phyloP scores from a whole-genome alignment of 2,329 filamentous ascomycete genomes.

The Xylariaceae sp. region DNA sequence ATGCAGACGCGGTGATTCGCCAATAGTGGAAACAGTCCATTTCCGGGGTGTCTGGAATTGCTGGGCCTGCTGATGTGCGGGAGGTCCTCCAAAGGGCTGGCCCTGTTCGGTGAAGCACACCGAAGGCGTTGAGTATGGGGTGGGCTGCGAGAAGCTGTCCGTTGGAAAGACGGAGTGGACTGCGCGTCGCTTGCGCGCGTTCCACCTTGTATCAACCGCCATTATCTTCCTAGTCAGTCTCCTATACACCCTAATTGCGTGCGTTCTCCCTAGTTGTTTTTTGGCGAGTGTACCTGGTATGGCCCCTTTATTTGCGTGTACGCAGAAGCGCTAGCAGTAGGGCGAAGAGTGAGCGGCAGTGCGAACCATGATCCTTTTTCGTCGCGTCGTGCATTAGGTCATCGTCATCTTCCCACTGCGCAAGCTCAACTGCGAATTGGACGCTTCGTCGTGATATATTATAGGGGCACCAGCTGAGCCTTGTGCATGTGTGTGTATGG shows the following conservation, averaged over 20 bases:
- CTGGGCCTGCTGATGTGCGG: constrained; percentile 26
- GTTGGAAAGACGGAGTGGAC: constrained; percentile 63
- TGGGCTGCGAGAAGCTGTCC: constrained; percentile 54
- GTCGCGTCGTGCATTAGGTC: neutral
- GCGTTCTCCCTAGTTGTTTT: neutral
- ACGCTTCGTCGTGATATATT: neutral
- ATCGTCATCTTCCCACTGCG: neutral
- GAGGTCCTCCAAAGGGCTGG: constrained; percentile 53
- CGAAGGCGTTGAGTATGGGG: constrained; percentile 50
- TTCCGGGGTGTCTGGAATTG: constrained; percentile 28
- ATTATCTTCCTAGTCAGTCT: constrained; percentile 30
- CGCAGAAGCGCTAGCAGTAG: constrained; percentile 5
- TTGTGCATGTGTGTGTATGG: constrained; percentile 3
- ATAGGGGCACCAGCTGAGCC: constrained; percentile 2
- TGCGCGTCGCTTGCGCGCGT: constrained; percentile 54
- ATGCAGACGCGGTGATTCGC: constrained; percentile 27
- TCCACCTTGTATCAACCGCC: constrained; percentile 50
- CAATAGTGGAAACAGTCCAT: constrained; percentile 32
- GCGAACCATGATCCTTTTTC: neutral
- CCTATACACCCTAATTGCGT: neutral
- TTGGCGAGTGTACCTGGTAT: neutral
- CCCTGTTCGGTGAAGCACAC: constrained; percentile 48
- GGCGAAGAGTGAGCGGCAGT: neutral
- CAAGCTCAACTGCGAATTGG: neutral
- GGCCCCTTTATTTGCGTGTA: neutral